Evolutionary conservation across 495 filamentous ascomycete species (phyloP).

Genomic region (Cudoniella acicularis): DNA sequence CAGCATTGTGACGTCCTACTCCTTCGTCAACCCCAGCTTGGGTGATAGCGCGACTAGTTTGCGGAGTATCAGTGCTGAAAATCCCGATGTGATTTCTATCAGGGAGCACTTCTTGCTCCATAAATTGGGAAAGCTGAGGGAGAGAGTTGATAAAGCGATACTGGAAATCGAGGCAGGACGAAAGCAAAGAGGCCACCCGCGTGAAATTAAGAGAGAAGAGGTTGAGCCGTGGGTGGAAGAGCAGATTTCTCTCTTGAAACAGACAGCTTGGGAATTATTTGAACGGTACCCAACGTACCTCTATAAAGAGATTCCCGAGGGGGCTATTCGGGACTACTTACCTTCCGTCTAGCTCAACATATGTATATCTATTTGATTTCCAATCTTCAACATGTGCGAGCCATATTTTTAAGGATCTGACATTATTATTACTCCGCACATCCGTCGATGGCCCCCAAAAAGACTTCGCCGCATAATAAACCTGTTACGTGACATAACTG

Average conservation of each 20-base stretch:
- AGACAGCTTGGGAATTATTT: constrained; percentile 10
- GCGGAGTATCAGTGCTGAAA: background rate
- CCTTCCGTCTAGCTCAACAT: too few species aligned
- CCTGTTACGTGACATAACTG: too few species aligned
- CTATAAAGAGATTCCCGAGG: constrained; percentile 9
- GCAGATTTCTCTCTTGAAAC: constrained; percentile 8
- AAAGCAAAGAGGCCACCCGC: background rate
- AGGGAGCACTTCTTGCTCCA: constrained; percentile 1
- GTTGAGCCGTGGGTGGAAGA: constrained; percentile 10
- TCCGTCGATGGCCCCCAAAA: too few species aligned
- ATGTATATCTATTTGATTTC: too few species aligned
- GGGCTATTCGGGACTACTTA: background rate
- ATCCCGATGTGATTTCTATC: background rate
- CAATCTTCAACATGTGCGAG: too few species aligned
- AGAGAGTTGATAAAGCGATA: constrained; percentile 1
- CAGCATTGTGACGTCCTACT: constrained; percentile 11
- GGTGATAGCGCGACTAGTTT: constrained; percentile 4
- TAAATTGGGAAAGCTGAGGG: constrained; percentile 1
- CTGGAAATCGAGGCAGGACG: constrained; percentile 1
- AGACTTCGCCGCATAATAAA: too few species aligned
- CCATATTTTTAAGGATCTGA: too few species aligned
- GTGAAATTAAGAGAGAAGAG: background rate
- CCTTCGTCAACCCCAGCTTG: background rate
- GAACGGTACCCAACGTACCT: constrained; percentile 7
- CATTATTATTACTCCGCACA: too few species aligned